Conservation (phyloP, 2,329 filamentous ascomycete genomes). For the Colletotrichum graminicola region DNA sequence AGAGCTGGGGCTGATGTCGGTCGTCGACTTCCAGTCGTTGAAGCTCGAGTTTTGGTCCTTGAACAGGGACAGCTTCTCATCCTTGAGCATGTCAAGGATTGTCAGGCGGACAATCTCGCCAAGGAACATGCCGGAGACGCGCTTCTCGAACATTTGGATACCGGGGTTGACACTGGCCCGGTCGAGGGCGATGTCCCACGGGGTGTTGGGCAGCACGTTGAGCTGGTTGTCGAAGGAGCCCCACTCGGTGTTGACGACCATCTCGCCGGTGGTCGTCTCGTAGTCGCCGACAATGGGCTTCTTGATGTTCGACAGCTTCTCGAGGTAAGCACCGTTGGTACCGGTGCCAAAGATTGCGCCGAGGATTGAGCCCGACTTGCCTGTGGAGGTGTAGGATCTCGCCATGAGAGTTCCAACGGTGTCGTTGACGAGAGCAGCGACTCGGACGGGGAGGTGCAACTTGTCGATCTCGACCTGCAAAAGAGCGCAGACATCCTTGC, state of each 20-base stretch:
- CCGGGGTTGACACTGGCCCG: conserved; percentile 88
- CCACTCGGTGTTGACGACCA: conserved; percentile 99
- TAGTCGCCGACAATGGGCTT: conserved; percentile 80
- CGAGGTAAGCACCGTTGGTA: conserved; percentile 97
- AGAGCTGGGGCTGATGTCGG: conserved; percentile 73
- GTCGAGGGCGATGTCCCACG: conserved; percentile 86
- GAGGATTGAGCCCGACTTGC: conserved; percentile 87
- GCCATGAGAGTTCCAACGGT: conserved; percentile 98
- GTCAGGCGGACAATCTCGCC: conserved; percentile 90
- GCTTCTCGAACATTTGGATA: conserved; percentile 99
- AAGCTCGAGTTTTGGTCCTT: conserved; percentile 78
- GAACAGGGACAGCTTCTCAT: conserved; percentile 78
- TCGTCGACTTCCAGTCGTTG: conserved; percentile 79
- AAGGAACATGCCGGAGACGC: conserved; percentile 97
- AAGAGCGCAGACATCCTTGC: conserved; percentile 92
- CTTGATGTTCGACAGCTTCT: conserved; percentile 87
- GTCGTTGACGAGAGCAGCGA: conserved; percentile 97
- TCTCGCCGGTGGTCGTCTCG: conserved; percentile 85
- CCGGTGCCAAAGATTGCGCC: conserved; percentile 98
- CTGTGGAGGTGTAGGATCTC: conserved; percentile 91
- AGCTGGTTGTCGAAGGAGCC: conserved; percentile 97
- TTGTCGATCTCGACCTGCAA: conserved; percentile 91
- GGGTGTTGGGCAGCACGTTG: conserved; percentile 86
- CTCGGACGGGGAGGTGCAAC: conserved; percentile 87
- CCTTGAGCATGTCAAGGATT: conserved; percentile 78